Base-by-base conservation (phyloP, 306 rosid genomes). In the Acacia acuminata region DNA sequence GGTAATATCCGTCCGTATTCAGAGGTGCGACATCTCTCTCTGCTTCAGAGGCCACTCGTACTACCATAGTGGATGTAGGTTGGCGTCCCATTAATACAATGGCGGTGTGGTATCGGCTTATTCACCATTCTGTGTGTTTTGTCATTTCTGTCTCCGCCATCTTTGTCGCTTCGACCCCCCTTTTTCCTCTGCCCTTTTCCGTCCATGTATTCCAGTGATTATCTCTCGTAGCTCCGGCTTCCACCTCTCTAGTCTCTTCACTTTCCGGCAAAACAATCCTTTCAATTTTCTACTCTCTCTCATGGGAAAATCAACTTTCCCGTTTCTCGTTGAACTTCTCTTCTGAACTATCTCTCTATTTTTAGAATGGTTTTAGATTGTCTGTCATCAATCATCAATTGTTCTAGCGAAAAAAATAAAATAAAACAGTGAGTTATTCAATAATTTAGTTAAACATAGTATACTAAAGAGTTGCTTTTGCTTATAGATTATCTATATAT, bases 101-200 rank as follows among this genome's bases (percentile, higher is more conserved):
- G n/a, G n/a, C n/a, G n/a, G n/a, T 42, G 34, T 58, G 65, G 38
- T 69, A n/a, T 71, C 53, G 83, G 75, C 64, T 76, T 81, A 55
- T 42, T 78, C n/a, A 58, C 47, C 79, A 75, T 84, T 77, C 30
- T 79, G 25, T 4, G 36, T 85, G 89, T 82, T 87, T 83, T 50
- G 87, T 85, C 87, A 79, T 86, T 73, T 79, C 27, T 78, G 87
- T 82, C 84, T 75, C 88, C 87, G 92, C 81, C 82, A 65, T 82
- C 64, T 75, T 74, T 87, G 90, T 91, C 90, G 82, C 67, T 58
- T 25, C 71, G 65, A 11, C 32, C 44, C 50, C 32, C 50, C 36
- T 30, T 64, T 56, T 45, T 80, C 78, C 25, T 45, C 71, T 80
- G 60, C 75, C 66, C 45, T 76, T 72, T 76, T 75, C 76, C 64